Evolutionary conservation across 2,329 filamentous ascomycete species (phyloP).

Genomic region (Trichoderma asperellum): DNA sequence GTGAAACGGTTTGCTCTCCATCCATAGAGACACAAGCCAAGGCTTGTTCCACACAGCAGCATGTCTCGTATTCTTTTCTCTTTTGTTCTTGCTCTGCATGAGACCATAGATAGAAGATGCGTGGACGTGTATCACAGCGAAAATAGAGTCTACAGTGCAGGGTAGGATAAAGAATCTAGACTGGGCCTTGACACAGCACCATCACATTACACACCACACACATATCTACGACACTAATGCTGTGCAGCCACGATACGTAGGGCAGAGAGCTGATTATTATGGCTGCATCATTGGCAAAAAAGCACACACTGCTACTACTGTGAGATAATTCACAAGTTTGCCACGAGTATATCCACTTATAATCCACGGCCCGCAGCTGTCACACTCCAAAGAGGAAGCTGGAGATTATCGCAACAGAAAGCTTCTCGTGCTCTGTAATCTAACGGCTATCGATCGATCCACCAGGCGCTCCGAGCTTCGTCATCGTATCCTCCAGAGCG

Average conservation of each 20-base stretch:
- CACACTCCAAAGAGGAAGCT: neutral
- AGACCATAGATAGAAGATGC: neutral
- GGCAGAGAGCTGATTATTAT: neutral
- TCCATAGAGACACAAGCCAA: neutral
- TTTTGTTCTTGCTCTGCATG: neutral
- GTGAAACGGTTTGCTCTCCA: neutral
- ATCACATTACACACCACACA: neutral
- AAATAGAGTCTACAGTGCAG: neutral
- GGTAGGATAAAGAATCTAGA: conserved; percentile 3
- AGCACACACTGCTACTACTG: neutral
- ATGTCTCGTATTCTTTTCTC: neutral
- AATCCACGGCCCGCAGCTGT: neutral
- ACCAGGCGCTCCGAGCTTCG: neutral
- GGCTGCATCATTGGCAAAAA: neutral
- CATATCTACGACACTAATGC: neutral
- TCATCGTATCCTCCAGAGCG: neutral
- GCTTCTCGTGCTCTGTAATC: neutral
- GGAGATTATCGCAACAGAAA: neutral
- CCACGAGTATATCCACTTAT: neutral
- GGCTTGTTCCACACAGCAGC: neutral
- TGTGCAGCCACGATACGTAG: neutral
- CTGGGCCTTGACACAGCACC: neutral
- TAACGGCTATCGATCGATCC: neutral
- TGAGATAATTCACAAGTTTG: neutral
- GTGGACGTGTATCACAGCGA: neutral